Percentiles rank a stretch among this genome's conserved stretches.
These are phyloP conservation scores for Diaporthe helianthi DNA, from an alignment of 2,329 filamentous ascomycete genomes.

Conservation along the genomic window DNA sequence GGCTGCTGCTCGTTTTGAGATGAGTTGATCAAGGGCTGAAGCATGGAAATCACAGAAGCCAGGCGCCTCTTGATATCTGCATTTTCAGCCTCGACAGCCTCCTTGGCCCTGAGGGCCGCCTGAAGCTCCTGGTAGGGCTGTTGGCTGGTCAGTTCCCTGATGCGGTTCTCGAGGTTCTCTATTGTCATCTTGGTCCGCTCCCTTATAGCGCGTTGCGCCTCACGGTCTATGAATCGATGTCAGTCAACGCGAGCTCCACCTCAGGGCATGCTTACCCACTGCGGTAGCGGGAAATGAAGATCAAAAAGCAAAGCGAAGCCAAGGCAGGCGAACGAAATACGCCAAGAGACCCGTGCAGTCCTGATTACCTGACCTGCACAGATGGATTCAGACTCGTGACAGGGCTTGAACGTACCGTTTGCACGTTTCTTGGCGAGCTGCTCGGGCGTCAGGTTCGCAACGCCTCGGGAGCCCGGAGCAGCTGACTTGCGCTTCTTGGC, in stretches of 20 bases:
- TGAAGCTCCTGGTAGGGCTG: slow-evolving; percentile 87
- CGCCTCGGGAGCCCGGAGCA: slow-evolving; percentile 53
- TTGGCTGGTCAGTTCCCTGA: slow-evolving; percentile 78
- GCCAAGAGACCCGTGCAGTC: neutral
- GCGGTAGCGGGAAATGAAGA: slow-evolving; percentile 1
- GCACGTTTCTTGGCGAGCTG: slow-evolving; percentile 73
- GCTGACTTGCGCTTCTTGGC: slow-evolving; percentile 56
- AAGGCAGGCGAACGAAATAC: neutral
- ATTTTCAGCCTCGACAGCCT: slow-evolving; percentile 80
- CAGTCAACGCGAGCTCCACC: slow-evolving; percentile 26
- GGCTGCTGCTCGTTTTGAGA: slow-evolving; percentile 39
- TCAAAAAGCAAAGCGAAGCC: neutral
- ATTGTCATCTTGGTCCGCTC: slow-evolving; percentile 84
- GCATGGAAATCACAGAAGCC: slow-evolving; percentile 67
- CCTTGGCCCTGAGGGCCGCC: slow-evolving; percentile 75
- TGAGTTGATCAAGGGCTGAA: slow-evolving; percentile 62
- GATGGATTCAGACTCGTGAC: neutral
- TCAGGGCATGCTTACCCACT: slow-evolving; percentile 11
- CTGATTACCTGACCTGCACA: neutral
- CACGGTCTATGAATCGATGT: slow-evolving; percentile 65
- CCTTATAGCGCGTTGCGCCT: slow-evolving; percentile 84
- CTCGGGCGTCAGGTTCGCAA: slow-evolving; percentile 74
- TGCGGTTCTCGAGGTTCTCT: slow-evolving; percentile 73
- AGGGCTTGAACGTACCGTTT: slow-evolving; percentile 53
- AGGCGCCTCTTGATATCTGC: slow-evolving; percentile 76